phyloP scores from a whole-genome alignment of 1,284 basidiomycete genomes.

The Ceratobasidium sp. region DNA sequence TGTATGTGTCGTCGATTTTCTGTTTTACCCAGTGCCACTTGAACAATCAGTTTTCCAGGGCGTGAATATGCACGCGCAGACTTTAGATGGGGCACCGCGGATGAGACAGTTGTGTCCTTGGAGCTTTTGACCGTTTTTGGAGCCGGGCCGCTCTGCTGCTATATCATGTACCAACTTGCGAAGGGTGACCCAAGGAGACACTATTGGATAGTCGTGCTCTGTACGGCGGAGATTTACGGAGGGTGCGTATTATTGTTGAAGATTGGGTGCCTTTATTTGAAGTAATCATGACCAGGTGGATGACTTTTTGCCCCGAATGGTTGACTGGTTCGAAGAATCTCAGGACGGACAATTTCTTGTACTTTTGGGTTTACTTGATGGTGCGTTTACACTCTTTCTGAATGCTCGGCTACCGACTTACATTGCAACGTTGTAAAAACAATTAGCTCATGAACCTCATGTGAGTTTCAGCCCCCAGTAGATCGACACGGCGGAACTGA shows the following conservation, averaged over 20 bases:
- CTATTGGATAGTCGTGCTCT: constrained; percentile 80
- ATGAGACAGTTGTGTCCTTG: constrained; percentile 79
- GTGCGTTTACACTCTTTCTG: constrained; percentile 47
- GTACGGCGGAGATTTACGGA: constrained; percentile 78
- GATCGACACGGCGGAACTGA: constrained; percentile 36
- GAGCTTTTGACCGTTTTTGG: constrained; percentile 83
- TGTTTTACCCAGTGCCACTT: neutral
- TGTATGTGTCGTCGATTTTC: constrained; percentile 58
- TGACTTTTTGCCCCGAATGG: constrained; percentile 89
- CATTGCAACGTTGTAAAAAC: constrained; percentile 19
- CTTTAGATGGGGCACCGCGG: constrained; percentile 77
- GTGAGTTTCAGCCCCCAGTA: constrained; percentile 54
- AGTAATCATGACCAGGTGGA: constrained; percentile 61
- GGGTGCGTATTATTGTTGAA: constrained; percentile 57
- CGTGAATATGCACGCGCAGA: constrained; percentile 78
- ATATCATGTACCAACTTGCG: constrained; percentile 69
- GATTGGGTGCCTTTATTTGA: neutral
- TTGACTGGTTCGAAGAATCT: constrained; percentile 74
- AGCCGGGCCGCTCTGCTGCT: constrained; percentile 73
- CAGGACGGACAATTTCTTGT: constrained; percentile 68
- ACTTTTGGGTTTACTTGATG: constrained; percentile 58
- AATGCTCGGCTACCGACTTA: neutral
- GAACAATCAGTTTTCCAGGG: constrained; percentile 52
- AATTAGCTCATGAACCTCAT: constrained; percentile 77
- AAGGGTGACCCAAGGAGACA: constrained; percentile 70